phyloP scores from a whole-genome alignment of 2,329 filamentous ascomycete species.

The Ophiognomonia clavigignenti-juglandacearum region DNA sequence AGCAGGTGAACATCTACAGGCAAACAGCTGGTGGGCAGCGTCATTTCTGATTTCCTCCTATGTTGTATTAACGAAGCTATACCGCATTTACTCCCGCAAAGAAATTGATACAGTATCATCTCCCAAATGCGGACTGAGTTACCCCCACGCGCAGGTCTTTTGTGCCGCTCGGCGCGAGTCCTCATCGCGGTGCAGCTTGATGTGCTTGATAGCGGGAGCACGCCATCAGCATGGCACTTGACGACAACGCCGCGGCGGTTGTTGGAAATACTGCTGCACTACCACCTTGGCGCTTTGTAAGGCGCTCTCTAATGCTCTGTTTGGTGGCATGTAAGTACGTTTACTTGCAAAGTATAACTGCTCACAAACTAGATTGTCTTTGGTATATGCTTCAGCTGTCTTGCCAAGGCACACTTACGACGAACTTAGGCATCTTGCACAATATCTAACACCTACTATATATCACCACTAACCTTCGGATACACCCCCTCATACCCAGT shows the following conservation, averaged over 20 bases:
- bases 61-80: no score
- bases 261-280: not conserved
- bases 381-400: no score
- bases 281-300: not conserved
- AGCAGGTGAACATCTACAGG: no score
- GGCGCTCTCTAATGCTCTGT: not conserved
- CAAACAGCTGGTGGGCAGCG: no score
- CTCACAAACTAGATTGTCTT: not conserved
- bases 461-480: no score
- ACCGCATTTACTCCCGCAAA: no score
- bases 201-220: conserved; percentile 13
- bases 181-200: conserved; percentile 13
- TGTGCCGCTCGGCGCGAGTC: not conserved
- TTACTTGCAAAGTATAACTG: not conserved
- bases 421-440: no score
- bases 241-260: conserved; percentile 14
- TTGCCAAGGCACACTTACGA: no score
- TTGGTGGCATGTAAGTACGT: not conserved
- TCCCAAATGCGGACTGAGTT: conserved; percentile 1
- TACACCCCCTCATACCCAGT: no score
- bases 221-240: conserved; percentile 12
- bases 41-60: no score
- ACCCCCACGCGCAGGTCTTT: not conserved
- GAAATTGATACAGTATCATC: conserved; percentile 9
- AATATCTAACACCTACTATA: no score